phyloP scores from a whole-genome alignment of 345 rosid genomes.

The Iberis pinnata region DNA sequence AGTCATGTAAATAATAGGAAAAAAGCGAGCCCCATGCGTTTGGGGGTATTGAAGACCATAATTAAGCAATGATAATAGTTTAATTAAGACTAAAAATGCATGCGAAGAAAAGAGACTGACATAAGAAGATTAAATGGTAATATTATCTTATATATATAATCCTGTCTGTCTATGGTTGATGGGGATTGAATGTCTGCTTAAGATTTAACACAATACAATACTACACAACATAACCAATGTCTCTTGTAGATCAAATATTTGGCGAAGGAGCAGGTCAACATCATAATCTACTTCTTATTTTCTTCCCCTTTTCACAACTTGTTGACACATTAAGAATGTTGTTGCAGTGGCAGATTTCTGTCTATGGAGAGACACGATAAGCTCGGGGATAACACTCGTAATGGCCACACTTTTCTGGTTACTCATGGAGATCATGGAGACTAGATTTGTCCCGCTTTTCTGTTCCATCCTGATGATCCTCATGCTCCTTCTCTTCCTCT shows the following conservation, averaged over 20 bases:
- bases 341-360: slow-evolving; percentile 24
- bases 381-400: slow-evolving; percentile 12
- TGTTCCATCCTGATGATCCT: slow-evolving; percentile 5
- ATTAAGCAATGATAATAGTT: neutral
- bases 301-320: neutral
- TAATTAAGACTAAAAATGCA: neutral
- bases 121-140: too few relatives aligned
- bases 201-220: too few relatives aligned
- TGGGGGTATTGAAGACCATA: too few relatives aligned
- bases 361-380: slow-evolving; percentile 20
- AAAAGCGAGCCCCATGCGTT: neutral
- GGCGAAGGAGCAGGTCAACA: slow-evolving; percentile 23
- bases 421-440: slow-evolving; percentile 17
- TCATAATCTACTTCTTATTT: slow-evolving; percentile 5
- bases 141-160: too few relatives aligned
- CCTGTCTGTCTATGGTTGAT: too few relatives aligned
- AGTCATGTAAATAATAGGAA: slow-evolving; percentile 3
- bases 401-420: slow-evolving; percentile 19
- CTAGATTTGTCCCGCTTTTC: slow-evolving; percentile 5
- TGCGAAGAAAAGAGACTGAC: too few relatives aligned
- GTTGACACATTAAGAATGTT: neutral
- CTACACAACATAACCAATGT: too few relatives aligned
- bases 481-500: slow-evolving; percentile 20
- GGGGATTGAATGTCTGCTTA: too few relatives aligned
- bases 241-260: slow-evolving; percentile 10